Evolutionary conservation across 1,284 basidiomycete genomes (phyloP), one percentile per base, ranked within the genome.

Genomic region (Pulveroboletus sp.): DNA sequence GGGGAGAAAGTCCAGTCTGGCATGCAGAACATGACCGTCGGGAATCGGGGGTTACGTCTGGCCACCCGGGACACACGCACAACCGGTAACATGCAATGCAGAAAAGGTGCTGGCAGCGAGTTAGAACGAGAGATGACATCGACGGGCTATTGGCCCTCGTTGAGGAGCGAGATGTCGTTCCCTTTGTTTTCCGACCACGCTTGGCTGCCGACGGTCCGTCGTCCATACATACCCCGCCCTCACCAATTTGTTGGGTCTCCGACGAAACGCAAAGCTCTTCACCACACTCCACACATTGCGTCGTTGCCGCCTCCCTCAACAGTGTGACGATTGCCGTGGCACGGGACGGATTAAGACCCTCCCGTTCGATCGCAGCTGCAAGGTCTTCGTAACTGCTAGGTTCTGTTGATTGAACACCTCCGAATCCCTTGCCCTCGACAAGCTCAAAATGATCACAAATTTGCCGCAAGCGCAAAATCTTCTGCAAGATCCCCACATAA

Each of bases 361-460:
- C 87, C 50, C 77, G 81, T 44, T 81, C 76, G 60, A 98, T 95
- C 22, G 86, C 84, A 22, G 85, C 78, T 4, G 87, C 78, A 38
- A 92, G 81, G 52, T 94, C 89, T 62, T 94, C 88, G 64, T 91
- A 93, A 36, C 79, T 71, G 38, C 78, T 74, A 31, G 77, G 72
- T 54, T 73, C 76, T 35, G 59, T 59, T 17, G 71, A 63, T 53
- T 75, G 77, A 14, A 64, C 63, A 50, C 77, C 78, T 50, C 78
- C 78, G 43, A 81, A 75, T 54, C 82, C 82, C 62, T 93, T 94
- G 60, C 87, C 86, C 69, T 91, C 82, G 2, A 98, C 92, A 35
- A 99, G 82, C 65, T 96, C 94, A 64, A 87, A 92, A 75, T 99
- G 96, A 71, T 98, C 94, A 76, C 97, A 99, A 49, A 98, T 98